Percentiles rank a stretch among this genome's conserved stretches.
phyloP scores from a whole-genome alignment of 257 asterid species.

The Ajuga chamaepitys region DNA sequence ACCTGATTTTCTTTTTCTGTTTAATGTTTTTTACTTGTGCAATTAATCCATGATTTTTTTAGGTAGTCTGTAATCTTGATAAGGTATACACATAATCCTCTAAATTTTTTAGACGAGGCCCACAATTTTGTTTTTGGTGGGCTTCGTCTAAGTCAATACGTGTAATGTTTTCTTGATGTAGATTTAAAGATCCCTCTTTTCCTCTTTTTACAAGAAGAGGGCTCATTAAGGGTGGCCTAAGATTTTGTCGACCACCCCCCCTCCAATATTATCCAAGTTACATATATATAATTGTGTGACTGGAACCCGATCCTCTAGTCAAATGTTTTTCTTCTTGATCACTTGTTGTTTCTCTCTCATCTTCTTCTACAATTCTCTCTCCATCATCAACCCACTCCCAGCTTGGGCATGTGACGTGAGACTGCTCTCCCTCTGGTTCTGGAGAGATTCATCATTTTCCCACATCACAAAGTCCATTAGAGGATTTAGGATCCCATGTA shows the following conservation, averaged over 20 bases:
- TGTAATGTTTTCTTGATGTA: not conserved
- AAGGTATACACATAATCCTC: not conserved
- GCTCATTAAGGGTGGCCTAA: conserved; percentile 48
- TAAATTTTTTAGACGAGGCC: conserved; percentile 22
- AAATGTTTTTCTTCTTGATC: conserved; percentile 76
- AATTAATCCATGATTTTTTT: conserved; percentile 5
- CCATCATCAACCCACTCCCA: conserved; percentile 55
- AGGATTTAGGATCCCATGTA: conserved; percentile 29
- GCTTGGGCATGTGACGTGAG: conserved; percentile 63
- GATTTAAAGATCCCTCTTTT: conserved; percentile 27
- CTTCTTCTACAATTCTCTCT: conserved; percentile 54
- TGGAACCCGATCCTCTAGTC: conserved; percentile 29
- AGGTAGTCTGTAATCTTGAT: conserved; percentile 4
- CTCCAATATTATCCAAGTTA: not conserved
- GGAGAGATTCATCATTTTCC: conserved; percentile 41
- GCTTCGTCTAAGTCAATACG: conserved; percentile 28
- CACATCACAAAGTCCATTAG: conserved; percentile 26
- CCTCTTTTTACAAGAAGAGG: conserved; percentile 19
- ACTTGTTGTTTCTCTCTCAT: conserved; percentile 57
- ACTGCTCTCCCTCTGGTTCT: conserved; percentile 43
- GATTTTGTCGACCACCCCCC: conserved; percentile 25
- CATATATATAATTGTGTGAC: conserved; percentile 25
- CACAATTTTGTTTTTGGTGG: conserved; percentile 45
- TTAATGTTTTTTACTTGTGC: not conserved
- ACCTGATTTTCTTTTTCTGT: not conserved